Base-by-base conservation (phyloP, 805 yeast species). In the Wickerhamomyces hampshirensis region DNA sequence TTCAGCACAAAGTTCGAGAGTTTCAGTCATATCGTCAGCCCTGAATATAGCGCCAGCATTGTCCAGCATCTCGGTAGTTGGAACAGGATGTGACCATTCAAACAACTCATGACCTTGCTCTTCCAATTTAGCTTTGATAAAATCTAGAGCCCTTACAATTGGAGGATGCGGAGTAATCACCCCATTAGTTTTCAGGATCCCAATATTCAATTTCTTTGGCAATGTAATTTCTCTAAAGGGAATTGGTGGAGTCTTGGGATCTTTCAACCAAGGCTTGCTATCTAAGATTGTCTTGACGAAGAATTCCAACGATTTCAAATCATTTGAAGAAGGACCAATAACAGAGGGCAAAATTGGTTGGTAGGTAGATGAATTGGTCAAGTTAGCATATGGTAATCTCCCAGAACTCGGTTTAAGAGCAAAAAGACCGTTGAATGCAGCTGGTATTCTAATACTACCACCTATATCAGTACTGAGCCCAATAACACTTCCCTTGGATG, bases 391-490 rank as follows among this genome's bases (percentile, higher is more conserved):
- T 9, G 72, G 69, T 26, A 69, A 50, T 40, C 77, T 45, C 15
- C 70, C 66, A 40, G 63, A 55, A 2, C 73, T 56, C 1, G 76
- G 74, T 38, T 59, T 63, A 23, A 73, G 40, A 1, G 67, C 66
- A 43, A 55, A 73, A 18, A 65, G 38, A 15, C 67, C 66, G 24
- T 63, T 58, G 41, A 59, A 63, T 15, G 66, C 54, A 6, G 76
- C 68, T 0, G 80, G 79, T 23, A 62, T 60, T 31, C 78, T 58
- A 23, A 73, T 62, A 7, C 68, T 59, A 7, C 80, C 79, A 14
- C 77, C 78, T 32, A 72, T 66, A 47, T 73, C 80, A 3, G 73
- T 65, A 16, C 80, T 78, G 27, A 77, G 50, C 6, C 82, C 81
- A 21, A 73, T 34, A 3, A 63, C 57, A 11, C 71, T 60, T 6